phyloP scores from a whole-genome alignment of 108 stramenopile species.

The Pseudonitzschia delicatissima region DNA sequence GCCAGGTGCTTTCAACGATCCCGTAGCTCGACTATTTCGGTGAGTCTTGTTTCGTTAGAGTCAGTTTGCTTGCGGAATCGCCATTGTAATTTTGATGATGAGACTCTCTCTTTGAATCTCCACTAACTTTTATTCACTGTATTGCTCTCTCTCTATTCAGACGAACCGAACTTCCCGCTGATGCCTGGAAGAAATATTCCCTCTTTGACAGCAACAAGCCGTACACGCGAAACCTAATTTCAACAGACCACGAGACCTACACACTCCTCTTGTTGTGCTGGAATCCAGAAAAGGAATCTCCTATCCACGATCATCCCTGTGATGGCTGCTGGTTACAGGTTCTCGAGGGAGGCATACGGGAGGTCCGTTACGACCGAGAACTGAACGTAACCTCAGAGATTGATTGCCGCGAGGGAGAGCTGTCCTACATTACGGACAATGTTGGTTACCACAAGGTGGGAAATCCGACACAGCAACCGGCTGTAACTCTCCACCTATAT shows the following conservation, averaged over 20 bases:
- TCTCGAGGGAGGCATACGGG: constrained; percentile 53
- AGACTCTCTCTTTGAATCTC: neutral
- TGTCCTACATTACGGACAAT: constrained; percentile 77
- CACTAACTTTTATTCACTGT: neutral
- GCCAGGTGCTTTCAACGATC: constrained; percentile 29
- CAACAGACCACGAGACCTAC: constrained; percentile 76
- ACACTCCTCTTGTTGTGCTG: constrained; percentile 90
- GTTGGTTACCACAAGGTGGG: constrained; percentile 87
- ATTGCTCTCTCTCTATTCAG: constrained; percentile 26
- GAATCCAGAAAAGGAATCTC: constrained; percentile 73
- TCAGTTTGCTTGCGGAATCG: neutral
- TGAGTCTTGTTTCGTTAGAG: neutral
- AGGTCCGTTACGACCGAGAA: constrained; percentile 52
- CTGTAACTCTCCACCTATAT: constrained; percentile 88
- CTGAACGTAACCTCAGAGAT: constrained; percentile 40
- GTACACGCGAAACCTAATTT: constrained; percentile 85
- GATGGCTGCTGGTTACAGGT: constrained; percentile 89
- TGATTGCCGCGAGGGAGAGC: constrained; percentile 37
- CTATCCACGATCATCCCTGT: constrained; percentile 83
- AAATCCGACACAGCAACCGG: constrained; percentile 11
- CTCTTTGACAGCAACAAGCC: constrained; percentile 42
- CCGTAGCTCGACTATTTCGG: constrained; percentile 25
- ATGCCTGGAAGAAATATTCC: constrained; percentile 50
- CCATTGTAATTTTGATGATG: neutral
- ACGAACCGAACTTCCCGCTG: constrained; percentile 29